Evolutionary conservation across 495 filamentous ascomycete species (phyloP), one percentile per base, ranked within the genome.

Genomic region (Hyaloscypha finlandica): DNA sequence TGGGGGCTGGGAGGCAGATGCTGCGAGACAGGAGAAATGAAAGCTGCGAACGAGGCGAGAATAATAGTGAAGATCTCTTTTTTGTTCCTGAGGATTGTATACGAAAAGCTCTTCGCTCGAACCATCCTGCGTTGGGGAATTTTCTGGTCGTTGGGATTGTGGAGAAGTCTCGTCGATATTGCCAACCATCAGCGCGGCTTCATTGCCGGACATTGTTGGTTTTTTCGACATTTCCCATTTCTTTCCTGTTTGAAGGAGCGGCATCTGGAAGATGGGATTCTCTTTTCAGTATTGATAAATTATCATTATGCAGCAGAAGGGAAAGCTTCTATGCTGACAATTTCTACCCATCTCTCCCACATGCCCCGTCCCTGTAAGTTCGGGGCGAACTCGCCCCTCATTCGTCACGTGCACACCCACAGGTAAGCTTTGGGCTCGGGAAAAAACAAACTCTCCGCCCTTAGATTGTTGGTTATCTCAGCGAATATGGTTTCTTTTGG

Each of bases 11-110:
- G 9, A 30, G 25, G 19, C 35, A 59, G 19, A 59, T 59, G 19
- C 32, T 59, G 12, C 19, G 56, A 33, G 32, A 59, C 56, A 2
- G 56, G 56, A 19, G 30, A 59, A 14, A 59, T 33, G 19, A 59
- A 59, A 8, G 56, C 56, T 4, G 56, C 56, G 32, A 37, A 33
- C 6, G 30, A 32, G 32, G 56, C 56, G 8, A 59, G 19, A 9
- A 59, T 32, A n/a, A 59, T 20, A 6, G 32, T 32, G 31, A 59
- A 59, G 20, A 59, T 59, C 56, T 59, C 35, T 16, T 59, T 30
- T n/a, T 59, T 35, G 19, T 32, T 20, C 8, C 5, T 3, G 30
- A 59, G 31, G 35, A 20, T 59, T 2, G 56, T 30, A 20, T 59
- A 37, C 8, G 56, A 30, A n/a, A 8, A n/a, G n/a, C n/a, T n/a